phyloP scores from a whole-genome alignment of 2,329 filamentous ascomycete species.

The Calonectria hawksworthii region DNA sequence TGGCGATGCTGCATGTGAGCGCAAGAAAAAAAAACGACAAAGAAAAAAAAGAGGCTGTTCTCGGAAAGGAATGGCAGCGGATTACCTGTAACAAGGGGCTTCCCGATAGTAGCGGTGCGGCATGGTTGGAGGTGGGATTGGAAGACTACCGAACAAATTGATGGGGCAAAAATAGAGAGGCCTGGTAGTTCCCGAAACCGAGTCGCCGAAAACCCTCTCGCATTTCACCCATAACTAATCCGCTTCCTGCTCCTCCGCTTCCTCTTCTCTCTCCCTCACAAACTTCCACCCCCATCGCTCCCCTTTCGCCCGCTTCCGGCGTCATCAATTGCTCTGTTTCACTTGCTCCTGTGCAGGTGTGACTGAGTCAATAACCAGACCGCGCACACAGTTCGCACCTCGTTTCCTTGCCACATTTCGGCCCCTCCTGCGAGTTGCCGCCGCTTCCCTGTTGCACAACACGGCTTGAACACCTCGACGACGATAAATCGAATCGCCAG shows the following conservation, averaged over 20 bases:
- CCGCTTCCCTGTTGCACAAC: background rate
- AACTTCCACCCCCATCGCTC: conserved; percentile 8
- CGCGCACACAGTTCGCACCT: background rate
- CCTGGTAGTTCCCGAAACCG: conserved; percentile 38
- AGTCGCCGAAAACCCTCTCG: conserved; percentile 34
- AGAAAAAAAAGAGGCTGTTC: background rate
- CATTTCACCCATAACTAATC: conserved; percentile 5
- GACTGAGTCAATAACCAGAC: conserved; percentile 1
- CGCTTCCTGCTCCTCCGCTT: conserved; percentile 23
- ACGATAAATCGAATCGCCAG: background rate
- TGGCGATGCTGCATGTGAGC: background rate
- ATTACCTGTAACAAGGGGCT: conserved; percentile 3
- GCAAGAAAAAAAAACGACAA: background rate
- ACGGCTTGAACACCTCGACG: background rate
- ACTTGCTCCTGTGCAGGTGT: conserved; percentile 15
- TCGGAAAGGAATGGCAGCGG: conserved; percentile 12
- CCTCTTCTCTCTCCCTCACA: conserved; percentile 31
- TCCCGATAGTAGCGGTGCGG: background rate
- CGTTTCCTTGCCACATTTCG: background rate
- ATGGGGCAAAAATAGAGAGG: conserved; percentile 37
- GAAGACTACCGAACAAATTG: conserved; percentile 21
- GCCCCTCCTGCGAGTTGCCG: conserved; percentile 17
- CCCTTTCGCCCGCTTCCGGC: background rate
- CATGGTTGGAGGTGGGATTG: conserved; percentile 1
- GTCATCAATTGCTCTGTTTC: conserved; percentile 19